phyloP scores from a whole-genome alignment of 768 basidiomycete species.

The Termitomyces sp. region DNA sequence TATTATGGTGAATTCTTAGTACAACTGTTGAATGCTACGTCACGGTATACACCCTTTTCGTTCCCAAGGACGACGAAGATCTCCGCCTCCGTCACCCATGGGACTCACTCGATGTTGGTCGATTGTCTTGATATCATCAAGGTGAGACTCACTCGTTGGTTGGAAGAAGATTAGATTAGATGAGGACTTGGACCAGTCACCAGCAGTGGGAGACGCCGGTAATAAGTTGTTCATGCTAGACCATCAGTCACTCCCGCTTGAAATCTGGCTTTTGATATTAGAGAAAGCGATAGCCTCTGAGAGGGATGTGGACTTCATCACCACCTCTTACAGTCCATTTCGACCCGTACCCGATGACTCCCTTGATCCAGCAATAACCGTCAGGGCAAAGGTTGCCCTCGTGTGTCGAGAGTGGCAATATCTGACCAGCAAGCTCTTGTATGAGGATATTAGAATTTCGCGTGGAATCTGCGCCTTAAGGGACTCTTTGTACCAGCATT shows the following conservation, averaged over 20 bases:
- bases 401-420: slow-evolving; percentile 57
- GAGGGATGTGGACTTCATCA: slow-evolving; percentile 23
- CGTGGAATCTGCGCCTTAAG: slow-evolving; percentile 29
- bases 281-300: slow-evolving; percentile 37
- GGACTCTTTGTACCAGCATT: slow-evolving; percentile 27
- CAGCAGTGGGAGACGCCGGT: no score
- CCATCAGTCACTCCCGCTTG: slow-evolving; percentile 41
- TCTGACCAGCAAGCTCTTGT: slow-evolving; percentile 46
- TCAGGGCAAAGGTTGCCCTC: slow-evolving; percentile 42
- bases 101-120: no score
- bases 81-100: no score
- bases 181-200: neutral
- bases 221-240: slow-evolving; percentile 8
- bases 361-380: slow-evolving; percentile 28
- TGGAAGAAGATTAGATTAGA: neutral
- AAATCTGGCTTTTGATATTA: slow-evolving; percentile 56
- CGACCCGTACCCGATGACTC: slow-evolving; percentile 31
- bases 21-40: no score
- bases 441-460: slow-evolving; percentile 50
- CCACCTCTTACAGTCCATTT: slow-evolving; percentile 47
- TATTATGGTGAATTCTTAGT: no score
- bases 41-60: no score
- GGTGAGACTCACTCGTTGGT: no score
- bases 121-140: no score
- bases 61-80: no score